Conservation (phyloP, 2,329 filamentous ascomycete genomes). For the Zalaria sp. region DNA sequence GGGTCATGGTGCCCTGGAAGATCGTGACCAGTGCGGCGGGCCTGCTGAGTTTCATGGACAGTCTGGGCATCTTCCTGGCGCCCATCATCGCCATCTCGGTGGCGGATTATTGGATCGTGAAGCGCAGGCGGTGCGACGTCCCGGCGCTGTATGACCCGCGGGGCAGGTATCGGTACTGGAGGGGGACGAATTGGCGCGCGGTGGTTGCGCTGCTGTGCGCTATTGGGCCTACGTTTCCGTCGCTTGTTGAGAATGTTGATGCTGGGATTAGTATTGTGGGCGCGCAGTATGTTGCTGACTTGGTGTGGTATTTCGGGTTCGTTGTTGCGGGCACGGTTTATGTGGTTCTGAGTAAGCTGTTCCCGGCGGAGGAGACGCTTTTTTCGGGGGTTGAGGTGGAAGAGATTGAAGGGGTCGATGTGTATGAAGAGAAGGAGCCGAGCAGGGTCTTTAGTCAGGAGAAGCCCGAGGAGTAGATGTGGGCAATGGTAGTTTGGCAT, state of each 20-base stretch:
- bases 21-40: constrained; percentile 44
- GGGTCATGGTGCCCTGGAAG: constrained; percentile 51
- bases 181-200: constrained; percentile 43
- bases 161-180: constrained; percentile 33
- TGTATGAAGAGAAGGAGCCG: neutral
- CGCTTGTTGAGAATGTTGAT: too few relatives aligned
- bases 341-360: neutral
- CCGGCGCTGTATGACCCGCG: constrained; percentile 34
- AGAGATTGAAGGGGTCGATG: neutral
- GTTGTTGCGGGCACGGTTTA: neutral
- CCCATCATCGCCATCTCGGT: constrained; percentile 44
- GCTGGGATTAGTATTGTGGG: too few relatives aligned
- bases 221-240: neutral
- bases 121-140: constrained; percentile 30
- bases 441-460: neutral
- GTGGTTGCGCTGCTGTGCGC: constrained; percentile 36
- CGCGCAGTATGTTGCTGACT: neutral
- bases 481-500: neutral
- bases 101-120: constrained; percentile 42
- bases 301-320: neutral
- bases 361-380: neutral
- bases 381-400: neutral
- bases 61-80: constrained; percentile 50
- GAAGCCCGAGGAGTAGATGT: neutral
- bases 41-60: constrained; percentile 44